These are phyloP conservation scores for Lactarius hatsudake DNA, from an alignment of 768 basidiomycete genomes.

Conservation along the genomic window DNA sequence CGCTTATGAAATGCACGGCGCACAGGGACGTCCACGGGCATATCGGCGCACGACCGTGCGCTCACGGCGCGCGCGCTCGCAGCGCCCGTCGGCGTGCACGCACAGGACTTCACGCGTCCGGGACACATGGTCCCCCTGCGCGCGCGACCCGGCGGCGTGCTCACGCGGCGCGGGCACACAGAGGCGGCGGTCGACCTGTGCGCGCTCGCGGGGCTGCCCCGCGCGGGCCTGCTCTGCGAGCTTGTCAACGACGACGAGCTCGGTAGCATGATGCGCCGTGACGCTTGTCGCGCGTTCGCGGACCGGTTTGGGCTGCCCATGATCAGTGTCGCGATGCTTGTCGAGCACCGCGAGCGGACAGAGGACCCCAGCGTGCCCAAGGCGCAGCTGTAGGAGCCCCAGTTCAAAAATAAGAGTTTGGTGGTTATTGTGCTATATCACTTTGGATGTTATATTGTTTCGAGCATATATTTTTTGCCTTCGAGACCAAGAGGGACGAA, in stretches of 20 bases:
- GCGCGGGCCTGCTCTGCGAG: constrained; percentile 88
- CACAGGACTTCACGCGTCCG: constrained; percentile 83
- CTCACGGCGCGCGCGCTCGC: constrained; percentile 85
- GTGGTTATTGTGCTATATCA: neutral
- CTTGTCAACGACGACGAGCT: constrained; percentile 87
- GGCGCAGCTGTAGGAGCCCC: neutral
- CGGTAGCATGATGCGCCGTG: constrained; percentile 92
- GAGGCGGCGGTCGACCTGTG: constrained; percentile 90
- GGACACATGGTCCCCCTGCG: constrained; percentile 95
- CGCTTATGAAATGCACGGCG: too few relatives aligned
- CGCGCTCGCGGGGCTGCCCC: constrained; percentile 59
- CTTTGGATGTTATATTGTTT: neutral
- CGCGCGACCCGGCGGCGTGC: constrained; percentile 79
- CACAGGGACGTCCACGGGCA: constrained; percentile 89
- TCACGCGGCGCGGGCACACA: constrained; percentile 90
- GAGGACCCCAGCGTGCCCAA: constrained; percentile 6
- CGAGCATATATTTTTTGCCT: neutral
- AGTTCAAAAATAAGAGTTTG: too few relatives aligned
- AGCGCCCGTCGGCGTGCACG: constrained; percentile 43
- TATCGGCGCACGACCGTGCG: constrained; percentile 93
- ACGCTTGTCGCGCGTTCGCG: constrained; percentile 91
- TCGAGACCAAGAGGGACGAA: neutral
- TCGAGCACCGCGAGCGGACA: constrained; percentile 37
- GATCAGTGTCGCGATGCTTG: constrained; percentile 89
- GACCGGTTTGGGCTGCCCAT: constrained; percentile 87